Evolutionary conservation across 306 rosid genomes (phyloP).

Genomic region (Rosa multiflora): DNA sequence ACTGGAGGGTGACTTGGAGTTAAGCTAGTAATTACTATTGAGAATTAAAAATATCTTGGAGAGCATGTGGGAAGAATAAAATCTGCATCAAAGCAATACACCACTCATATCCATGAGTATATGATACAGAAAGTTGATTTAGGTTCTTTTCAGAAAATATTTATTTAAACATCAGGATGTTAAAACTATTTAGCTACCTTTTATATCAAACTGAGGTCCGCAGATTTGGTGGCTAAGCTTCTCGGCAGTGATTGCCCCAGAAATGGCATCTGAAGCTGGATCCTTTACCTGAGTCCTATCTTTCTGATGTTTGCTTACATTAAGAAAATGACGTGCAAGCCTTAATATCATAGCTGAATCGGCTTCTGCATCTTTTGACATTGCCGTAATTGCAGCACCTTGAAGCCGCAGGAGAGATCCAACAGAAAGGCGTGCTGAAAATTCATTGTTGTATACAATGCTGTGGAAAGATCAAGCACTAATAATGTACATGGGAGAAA

Average conservation of each 20-base stretch:
- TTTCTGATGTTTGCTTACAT: constrained; percentile 43
- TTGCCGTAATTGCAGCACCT: constrained; percentile 77
- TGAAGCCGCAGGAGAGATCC: constrained; percentile 81
- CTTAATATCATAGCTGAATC: constrained; percentile 55
- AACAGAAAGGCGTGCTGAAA: constrained; percentile 79
- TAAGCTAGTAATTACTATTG: too few species aligned
- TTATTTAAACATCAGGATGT: not conserved
- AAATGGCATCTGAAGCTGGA: constrained; percentile 34
- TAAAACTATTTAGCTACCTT: constrained; percentile 33
- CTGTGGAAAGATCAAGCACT: constrained; percentile 48
- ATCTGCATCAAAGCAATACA: too few species aligned
- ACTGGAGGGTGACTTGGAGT: not conserved
- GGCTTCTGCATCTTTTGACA: constrained; percentile 64
- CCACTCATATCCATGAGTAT: too few species aligned
- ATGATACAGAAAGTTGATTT: too few species aligned
- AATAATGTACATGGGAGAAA: constrained; percentile 10
- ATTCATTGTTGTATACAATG: constrained; percentile 72
- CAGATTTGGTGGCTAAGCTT: constrained; percentile 26
- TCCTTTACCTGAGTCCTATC: constrained; percentile 34
- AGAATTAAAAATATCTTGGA: not conserved
- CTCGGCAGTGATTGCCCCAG: constrained; percentile 26
- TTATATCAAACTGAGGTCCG: constrained; percentile 39
- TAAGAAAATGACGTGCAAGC: constrained; percentile 64
- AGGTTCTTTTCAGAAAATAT: too few species aligned
- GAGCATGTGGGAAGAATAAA: not conserved